Conservation (phyloP, 768 basidiomycete species). For the Trametes villosa region DNA sequence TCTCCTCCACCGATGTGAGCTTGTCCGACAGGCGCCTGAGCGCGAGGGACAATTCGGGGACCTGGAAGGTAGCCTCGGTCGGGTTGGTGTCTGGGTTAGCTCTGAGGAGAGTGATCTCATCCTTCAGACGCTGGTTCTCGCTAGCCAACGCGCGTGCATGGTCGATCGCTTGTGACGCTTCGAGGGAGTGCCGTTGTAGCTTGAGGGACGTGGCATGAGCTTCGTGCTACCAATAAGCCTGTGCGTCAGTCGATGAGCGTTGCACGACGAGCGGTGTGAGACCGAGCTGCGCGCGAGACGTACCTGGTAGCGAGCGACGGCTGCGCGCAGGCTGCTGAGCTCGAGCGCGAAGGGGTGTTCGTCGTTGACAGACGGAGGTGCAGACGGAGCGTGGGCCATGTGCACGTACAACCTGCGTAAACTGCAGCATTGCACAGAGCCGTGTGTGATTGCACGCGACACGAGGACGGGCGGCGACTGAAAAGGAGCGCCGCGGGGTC, state of each 20-base stretch:
- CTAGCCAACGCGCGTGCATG: conserved; percentile 53
- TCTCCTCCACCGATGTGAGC: conserved; percentile 61
- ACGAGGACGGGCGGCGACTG: neutral
- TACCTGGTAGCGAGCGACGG: conserved; percentile 43
- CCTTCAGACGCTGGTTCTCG: conserved; percentile 59
- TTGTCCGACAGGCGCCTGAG: conserved; percentile 72
- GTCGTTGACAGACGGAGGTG: conserved; percentile 25
- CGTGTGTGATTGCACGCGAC: neutral
- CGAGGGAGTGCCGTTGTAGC: conserved; percentile 64
- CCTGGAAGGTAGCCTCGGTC: conserved; percentile 43
- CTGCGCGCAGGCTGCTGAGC: conserved; percentile 39
- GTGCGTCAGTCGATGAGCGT: conserved; percentile 32
- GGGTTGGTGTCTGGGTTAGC: conserved; percentile 51
- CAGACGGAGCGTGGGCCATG: conserved; percentile 14
- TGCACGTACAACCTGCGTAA: conserved; percentile 23
- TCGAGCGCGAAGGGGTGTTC: conserved; percentile 45
- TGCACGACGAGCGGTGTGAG: conserved; percentile 1
- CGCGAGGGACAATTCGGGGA: conserved; percentile 65
- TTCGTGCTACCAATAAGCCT: conserved; percentile 59
- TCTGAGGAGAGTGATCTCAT: conserved; percentile 61
- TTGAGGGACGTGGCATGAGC: conserved; percentile 66
- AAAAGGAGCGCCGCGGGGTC: neutral
- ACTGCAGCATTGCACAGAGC: neutral
- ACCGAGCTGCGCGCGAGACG: neutral
- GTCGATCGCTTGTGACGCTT: conserved; percentile 53